Evolutionary conservation across 2,329 filamentous ascomycete genomes (phyloP).

Genomic region (Rhynchosporium secalis): DNA sequence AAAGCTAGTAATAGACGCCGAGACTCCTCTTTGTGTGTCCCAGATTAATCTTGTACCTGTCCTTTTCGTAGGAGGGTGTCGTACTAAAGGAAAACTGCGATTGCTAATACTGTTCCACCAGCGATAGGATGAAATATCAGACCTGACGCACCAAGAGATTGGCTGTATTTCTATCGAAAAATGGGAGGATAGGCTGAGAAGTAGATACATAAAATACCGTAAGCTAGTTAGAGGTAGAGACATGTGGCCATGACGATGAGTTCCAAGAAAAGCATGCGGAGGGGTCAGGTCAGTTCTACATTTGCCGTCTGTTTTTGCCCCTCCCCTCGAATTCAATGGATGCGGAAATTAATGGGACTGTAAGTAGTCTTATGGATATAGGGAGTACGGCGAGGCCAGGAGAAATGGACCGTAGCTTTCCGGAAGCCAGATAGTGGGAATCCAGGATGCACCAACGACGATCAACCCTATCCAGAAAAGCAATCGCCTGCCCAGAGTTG

Average conservation of each 20-base stretch:
- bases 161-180: slow-evolving; percentile 59
- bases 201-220: slow-evolving; percentile 62
- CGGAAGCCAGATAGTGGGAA: slow-evolving; percentile 61
- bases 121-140: slow-evolving; percentile 60
- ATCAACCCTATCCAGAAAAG: slow-evolving; percentile 62
- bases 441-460: slow-evolving; percentile 61
- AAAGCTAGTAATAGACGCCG: slow-evolving; percentile 51
- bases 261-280: slow-evolving; percentile 60
- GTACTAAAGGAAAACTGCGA: slow-evolving; percentile 51
- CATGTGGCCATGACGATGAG: slow-evolving; percentile 63
- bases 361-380: slow-evolving; percentile 60
- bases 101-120: slow-evolving; percentile 51
- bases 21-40: slow-evolving; percentile 50
- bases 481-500: slow-evolving; percentile 61
- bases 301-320: slow-evolving; percentile 50
- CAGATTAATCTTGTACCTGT: slow-evolving; percentile 48
- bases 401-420: slow-evolving; percentile 62
- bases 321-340: slow-evolving; percentile 64
- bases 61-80: slow-evolving; percentile 53
- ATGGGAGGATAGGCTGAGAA: slow-evolving; percentile 67
- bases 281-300: slow-evolving; percentile 60
- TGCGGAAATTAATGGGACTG: slow-evolving; percentile 53
- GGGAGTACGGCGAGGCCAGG: slow-evolving; percentile 57
- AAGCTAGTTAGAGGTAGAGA: slow-evolving; percentile 60
- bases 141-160: slow-evolving; percentile 58